A percentile compares a stretch with the other conserved stretches of the same genome.
These are phyloP conservation scores for Suhomyces coccinellae DNA, from an alignment of 1,139 yeast genomes.

Conservation along the genomic window DNA sequence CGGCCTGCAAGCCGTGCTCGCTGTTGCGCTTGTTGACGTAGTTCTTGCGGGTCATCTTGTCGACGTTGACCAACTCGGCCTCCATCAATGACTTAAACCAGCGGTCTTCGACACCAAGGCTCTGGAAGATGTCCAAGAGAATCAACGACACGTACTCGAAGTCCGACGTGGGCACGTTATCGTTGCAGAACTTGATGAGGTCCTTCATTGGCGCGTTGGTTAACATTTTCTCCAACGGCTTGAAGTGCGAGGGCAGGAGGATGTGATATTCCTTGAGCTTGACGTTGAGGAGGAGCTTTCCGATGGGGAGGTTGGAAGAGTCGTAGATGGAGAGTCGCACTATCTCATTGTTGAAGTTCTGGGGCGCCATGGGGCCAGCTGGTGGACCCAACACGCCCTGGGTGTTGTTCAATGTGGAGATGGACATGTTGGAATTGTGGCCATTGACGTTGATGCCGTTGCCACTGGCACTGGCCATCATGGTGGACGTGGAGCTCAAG, in stretches of 20 bases:
- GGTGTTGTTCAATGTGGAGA: slow-evolving; percentile 12
- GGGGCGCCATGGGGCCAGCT: slow-evolving; percentile 1
- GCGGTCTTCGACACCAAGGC: slow-evolving; percentile 58
- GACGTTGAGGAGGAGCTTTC: slow-evolving; percentile 58
- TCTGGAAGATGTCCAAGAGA: slow-evolving; percentile 64
- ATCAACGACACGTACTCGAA: slow-evolving; percentile 56
- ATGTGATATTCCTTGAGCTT: slow-evolving; percentile 58
- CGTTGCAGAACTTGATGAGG: slow-evolving; percentile 48
- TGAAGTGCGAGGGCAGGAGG: slow-evolving; percentile 57
- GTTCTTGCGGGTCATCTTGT: slow-evolving; percentile 45
- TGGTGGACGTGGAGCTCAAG: slow-evolving; percentile 36
- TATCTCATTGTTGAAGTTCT: slow-evolving; percentile 29
- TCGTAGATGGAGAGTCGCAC: slow-evolving; percentile 47
- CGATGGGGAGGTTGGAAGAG: slow-evolving; percentile 48
- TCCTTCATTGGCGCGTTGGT: slow-evolving; percentile 52
- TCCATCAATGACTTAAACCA: slow-evolving; percentile 74
- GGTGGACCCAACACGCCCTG: neutral
- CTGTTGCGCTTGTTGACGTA: slow-evolving; percentile 30
- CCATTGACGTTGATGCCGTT: slow-evolving; percentile 30
- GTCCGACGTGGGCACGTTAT: slow-evolving; percentile 44
- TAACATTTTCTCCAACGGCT: slow-evolving; percentile 60
- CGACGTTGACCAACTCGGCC: slow-evolving; percentile 55
- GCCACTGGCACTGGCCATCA: slow-evolving; percentile 32
- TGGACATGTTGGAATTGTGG: slow-evolving; percentile 11
- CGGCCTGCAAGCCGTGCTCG: slow-evolving; percentile 4